Conservation (phyloP, 345 rosid genomes). For the Mangifera indica region DNA sequence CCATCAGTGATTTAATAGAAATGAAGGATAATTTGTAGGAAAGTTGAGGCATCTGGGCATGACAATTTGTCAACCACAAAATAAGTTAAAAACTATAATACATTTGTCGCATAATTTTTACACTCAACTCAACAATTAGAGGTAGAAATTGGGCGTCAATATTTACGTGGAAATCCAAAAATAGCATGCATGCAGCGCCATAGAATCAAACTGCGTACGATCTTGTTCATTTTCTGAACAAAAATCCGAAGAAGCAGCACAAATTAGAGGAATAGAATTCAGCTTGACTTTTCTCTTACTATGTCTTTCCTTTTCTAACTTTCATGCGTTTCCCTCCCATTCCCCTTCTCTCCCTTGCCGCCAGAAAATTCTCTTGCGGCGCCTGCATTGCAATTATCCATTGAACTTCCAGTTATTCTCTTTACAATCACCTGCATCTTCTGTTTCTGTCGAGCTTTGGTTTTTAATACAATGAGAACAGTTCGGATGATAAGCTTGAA, state of each 20-base stretch:
- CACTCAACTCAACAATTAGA: too few species aligned
- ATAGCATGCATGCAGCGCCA: not conserved
- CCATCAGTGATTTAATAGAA: too few species aligned
- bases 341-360: slow-evolving; percentile 31
- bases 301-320: slow-evolving; percentile 26
- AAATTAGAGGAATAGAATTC: slow-evolving; percentile 47
- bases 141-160: too few species aligned
- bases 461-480: not conserved
- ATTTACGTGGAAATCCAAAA: not conserved
- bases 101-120: too few species aligned
- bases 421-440: too few species aligned
- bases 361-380: slow-evolving; percentile 28
- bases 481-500: not conserved
- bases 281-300: slow-evolving; percentile 28
- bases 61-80: too few species aligned
- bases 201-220: not conserved
- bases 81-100: too few species aligned
- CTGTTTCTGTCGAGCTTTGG: too few species aligned
- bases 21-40: too few species aligned
- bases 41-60: too few species aligned
- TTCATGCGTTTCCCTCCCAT: slow-evolving; percentile 29
- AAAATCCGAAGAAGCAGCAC: slow-evolving; percentile 32
- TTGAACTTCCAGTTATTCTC: not conserved
- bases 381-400: not conserved
- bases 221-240: not conserved